phyloP scores from a whole-genome alignment of 306 rosid genomes.

The Quercus cerris region DNA sequence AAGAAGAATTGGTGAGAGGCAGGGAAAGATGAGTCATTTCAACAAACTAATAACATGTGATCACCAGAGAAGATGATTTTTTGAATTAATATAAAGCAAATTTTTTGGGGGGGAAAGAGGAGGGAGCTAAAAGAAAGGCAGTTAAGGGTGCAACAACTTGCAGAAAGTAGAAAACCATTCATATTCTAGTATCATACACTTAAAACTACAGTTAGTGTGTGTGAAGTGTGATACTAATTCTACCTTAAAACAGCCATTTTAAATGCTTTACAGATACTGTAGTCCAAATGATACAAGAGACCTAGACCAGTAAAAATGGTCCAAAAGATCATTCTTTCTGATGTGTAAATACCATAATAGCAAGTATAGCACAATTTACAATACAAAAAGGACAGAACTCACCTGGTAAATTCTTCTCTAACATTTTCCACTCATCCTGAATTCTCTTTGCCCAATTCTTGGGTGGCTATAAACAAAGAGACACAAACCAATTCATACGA shows the following conservation, averaged over 20 bases:
- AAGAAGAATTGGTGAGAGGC: constrained; percentile 20
- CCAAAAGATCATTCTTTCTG: background rate
- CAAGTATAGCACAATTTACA: background rate
- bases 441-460: constrained; percentile 75
- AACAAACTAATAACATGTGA: background rate
- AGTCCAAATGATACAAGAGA: background rate
- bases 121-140: background rate
- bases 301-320: background rate
- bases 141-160: background rate
- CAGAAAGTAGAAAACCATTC: background rate
- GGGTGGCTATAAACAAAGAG: constrained; percentile 35
- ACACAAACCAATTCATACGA: background rate
- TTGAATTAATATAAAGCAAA: background rate
- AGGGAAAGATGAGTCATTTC: constrained; percentile 10
- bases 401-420: constrained; percentile 78
- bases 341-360: background rate
- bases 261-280: background rate
- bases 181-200: background rate
- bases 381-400: background rate
- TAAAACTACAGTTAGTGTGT: background rate
- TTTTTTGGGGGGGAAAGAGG: background rate
- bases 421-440: constrained; percentile 81
- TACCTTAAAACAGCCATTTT: background rate
- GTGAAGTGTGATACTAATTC: background rate
- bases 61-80: background rate